phyloP scores from a whole-genome alignment of 352 stramenopile species.

The Hyaloperonospora brassicae region DNA sequence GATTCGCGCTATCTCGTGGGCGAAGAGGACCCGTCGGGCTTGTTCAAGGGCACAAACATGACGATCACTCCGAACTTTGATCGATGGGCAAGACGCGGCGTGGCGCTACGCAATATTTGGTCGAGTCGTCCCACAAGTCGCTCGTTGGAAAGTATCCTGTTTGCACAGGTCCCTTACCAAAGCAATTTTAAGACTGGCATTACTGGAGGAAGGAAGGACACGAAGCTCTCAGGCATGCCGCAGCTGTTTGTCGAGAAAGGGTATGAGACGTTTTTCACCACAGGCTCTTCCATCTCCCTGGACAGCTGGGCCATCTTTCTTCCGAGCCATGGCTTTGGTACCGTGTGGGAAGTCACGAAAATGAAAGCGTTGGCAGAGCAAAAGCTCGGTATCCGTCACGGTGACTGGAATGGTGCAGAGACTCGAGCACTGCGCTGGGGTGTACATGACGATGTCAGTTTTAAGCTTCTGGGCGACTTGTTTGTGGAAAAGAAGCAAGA shows the following conservation, averaged over 20 bases:
- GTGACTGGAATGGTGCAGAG: constrained; percentile 44
- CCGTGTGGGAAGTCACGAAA: constrained; percentile 31
- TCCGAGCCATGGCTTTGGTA: constrained; percentile 49
- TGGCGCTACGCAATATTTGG: constrained; percentile 56
- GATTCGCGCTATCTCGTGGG: constrained; percentile 47
- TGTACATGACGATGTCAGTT: constrained; percentile 60
- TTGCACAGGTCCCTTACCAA: constrained; percentile 29
- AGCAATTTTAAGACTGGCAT: too few species aligned
- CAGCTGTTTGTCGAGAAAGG: constrained; percentile 51
- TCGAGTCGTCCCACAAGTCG: constrained; percentile 49
- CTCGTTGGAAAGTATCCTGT: constrained; percentile 46
- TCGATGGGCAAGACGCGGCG: constrained; percentile 37
- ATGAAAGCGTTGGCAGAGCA: constrained; percentile 38
- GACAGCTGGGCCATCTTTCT: constrained; percentile 60
- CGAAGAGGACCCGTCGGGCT: constrained; percentile 27
- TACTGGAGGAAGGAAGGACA: constrained; percentile 19
- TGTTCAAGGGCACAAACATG: constrained; percentile 21
- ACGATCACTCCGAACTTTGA: constrained; percentile 51
- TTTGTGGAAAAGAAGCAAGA: constrained; percentile 21
- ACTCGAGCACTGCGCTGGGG: constrained; percentile 61
- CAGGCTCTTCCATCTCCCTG: constrained; percentile 44
- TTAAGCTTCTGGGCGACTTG: constrained; percentile 27
- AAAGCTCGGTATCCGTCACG: constrained; percentile 30
- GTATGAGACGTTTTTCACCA: constrained; percentile 65
- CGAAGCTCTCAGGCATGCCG: constrained; percentile 38